Base-by-base conservation (phyloP, 2,329 filamentous ascomycete species). In the Colletotrichum nymphaeae region DNA sequence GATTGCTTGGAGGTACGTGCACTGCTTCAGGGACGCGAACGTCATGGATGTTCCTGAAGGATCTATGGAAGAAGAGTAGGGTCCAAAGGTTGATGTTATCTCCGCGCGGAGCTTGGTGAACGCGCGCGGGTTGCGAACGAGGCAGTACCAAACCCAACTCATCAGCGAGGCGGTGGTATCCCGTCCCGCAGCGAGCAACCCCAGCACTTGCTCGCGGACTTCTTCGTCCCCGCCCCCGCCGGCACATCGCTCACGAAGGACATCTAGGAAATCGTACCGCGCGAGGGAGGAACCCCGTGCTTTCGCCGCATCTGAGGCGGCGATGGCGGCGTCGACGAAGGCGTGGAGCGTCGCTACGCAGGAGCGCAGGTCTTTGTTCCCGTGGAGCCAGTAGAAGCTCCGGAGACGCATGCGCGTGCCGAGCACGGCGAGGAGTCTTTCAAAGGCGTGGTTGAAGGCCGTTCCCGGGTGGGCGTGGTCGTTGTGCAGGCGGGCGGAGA, bases 91-190 rank as follows among this genome's bases (percentile, higher is more conserved):
- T 1, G 64, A 16, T 5, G 69, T 26, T 9, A 77, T 46, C 46
- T 75, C 75, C 19, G 58, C 59, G 7, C 76, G 75, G 8, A 78
- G 73, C 60, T 71, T 63, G 24, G 72, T 4, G 37, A 74, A 73
- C 14, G 73, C 53, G 14, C 71, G 53, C 22, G 66, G 71, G 37
- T 71, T 57, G 28, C 74, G 74, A 4, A 73, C 59, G 22, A 78
- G 74, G 19, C 74, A 74, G 60, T 73, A 75, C 68, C 78, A 78
- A 16, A 65, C 60, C 76, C 76, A 77, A n/a, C 63, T 53, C 42
- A 78, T 64, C 5, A 75, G 67, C 26, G 72, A 75, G 4, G 76
- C 78, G 14, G 78, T 79, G 4, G 78, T 78, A 35, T 79, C 78
- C 11, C 76, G 74, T 1, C 77, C 78, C 1, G 78, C 78, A 22